These are phyloP conservation scores for Lepidium africanum DNA, from an alignment of 345 rosid species.

Conservation along the genomic window DNA sequence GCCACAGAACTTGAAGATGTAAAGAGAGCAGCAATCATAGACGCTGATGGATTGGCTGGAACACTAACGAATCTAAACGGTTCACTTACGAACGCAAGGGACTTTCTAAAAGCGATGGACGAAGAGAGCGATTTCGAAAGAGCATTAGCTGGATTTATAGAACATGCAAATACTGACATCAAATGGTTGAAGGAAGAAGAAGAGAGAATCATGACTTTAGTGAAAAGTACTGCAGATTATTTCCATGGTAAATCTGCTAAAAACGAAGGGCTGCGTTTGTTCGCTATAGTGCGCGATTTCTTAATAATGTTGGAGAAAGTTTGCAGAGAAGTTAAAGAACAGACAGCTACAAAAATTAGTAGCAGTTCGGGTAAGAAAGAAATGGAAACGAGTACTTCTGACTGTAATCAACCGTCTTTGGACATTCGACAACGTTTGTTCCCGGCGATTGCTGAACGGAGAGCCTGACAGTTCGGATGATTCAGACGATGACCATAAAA, in stretches of 20 bases:
- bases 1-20: slow-evolving; percentile 65
- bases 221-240: slow-evolving; percentile 71
- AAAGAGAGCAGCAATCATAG: slow-evolving; percentile 66
- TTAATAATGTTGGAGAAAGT: slow-evolving; percentile 65
- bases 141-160: slow-evolving; percentile 44
- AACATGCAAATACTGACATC: slow-evolving; percentile 46
- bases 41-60: slow-evolving; percentile 44
- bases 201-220: slow-evolving; percentile 53
- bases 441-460: slow-evolving; percentile 59
- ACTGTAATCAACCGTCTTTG: slow-evolving; percentile 28
- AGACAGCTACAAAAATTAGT: slow-evolving; percentile 1
- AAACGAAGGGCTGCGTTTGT: slow-evolving; percentile 78
- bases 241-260: slow-evolving; percentile 69
- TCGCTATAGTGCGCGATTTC: slow-evolving; percentile 71
- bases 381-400: slow-evolving; percentile 23
- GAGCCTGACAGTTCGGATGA: slow-evolving; percentile 40
- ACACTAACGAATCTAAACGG: slow-evolving; percentile 40
- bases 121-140: slow-evolving; percentile 45
- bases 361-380: slow-evolving; percentile 30
- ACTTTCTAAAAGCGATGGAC: slow-evolving; percentile 38
- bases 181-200: slow-evolving; percentile 50
- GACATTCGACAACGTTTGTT: slow-evolving; percentile 45
- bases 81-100: slow-evolving; percentile 40
- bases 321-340: slow-evolving; percentile 53
- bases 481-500: slow-evolving; percentile 44